A percentile compares a stretch with the other conserved stretches of the same genome.
Evolutionary conservation across 2,329 filamentous ascomycete genomes (phyloP).

Genomic region (Chrysoporthe deuterocubensis): DNA sequence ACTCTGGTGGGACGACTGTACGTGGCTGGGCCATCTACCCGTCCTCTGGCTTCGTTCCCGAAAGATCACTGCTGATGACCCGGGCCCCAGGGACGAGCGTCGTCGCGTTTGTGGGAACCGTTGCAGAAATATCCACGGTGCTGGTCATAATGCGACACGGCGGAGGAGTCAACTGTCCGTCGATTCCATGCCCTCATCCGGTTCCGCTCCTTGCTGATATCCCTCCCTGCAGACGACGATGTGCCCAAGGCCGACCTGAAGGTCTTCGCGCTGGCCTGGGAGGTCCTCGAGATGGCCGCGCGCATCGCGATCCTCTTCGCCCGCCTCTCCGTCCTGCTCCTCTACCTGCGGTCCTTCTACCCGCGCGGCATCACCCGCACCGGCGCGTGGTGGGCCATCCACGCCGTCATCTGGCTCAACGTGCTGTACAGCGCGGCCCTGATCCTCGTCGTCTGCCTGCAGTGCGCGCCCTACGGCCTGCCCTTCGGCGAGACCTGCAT

Average conservation of each 20-base stretch:
- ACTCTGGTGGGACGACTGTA: constrained; percentile 37
- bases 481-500: constrained; percentile 34
- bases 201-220: neutral
- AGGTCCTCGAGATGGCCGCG: constrained; percentile 33
- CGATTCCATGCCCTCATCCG: neutral
- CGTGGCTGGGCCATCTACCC: constrained; percentile 16
- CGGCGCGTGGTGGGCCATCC: constrained; percentile 33
- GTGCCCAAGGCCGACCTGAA: constrained; percentile 27
- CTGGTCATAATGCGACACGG: constrained; percentile 31
- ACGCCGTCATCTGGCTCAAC: constrained; percentile 33
- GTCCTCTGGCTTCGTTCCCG: neutral
- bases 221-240: constrained; percentile 16
- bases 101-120: constrained; percentile 31
- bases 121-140: constrained; percentile 28
- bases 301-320: constrained; percentile 35
- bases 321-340: constrained; percentile 34
- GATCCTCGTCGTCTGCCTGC: constrained; percentile 33
- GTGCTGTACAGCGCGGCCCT: constrained; percentile 34
- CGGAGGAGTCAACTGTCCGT: constrained; percentile 19
- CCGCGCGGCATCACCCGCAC: constrained; percentile 46
- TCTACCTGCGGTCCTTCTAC: constrained; percentile 52
- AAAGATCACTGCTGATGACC: constrained; percentile 7
- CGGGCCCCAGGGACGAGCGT: constrained; percentile 30
- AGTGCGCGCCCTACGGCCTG: constrained; percentile 32
- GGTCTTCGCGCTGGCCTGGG: constrained; percentile 30